These are phyloP conservation scores for Canavalia gladiata DNA, from an alignment of 306 rosid genomes.

Conservation along the genomic window DNA sequence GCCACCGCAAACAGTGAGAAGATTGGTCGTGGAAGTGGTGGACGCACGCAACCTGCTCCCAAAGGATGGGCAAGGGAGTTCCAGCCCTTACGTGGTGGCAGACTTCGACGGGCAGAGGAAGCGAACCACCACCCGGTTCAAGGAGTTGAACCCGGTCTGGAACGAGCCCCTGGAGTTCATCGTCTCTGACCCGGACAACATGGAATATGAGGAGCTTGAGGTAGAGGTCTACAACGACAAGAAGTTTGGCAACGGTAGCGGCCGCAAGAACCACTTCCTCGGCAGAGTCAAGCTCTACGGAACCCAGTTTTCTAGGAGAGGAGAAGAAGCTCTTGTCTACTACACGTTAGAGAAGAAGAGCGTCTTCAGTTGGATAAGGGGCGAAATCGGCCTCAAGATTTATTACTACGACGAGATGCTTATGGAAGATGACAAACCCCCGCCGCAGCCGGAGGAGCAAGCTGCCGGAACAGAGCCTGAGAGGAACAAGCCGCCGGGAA, in stretches of 20 bases:
- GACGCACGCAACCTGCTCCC: constrained; percentile 94
- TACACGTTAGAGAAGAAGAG: constrained; percentile 86
- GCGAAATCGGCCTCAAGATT: constrained; percentile 83
- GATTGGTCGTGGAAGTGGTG: constrained; percentile 73
- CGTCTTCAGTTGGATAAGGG: constrained; percentile 86
- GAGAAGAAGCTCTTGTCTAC: constrained; percentile 75
- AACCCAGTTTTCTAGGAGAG: constrained; percentile 71
- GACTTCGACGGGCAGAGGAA: constrained; percentile 90
- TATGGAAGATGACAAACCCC: constrained; percentile 51
- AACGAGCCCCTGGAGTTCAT: constrained; percentile 81
- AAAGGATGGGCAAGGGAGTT: constrained; percentile 95
- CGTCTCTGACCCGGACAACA: constrained; percentile 83
- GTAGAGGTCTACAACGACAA: constrained; percentile 89
- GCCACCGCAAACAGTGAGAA: constrained; percentile 54
- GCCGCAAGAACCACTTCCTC: constrained; percentile 83
- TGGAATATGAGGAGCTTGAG: constrained; percentile 91
- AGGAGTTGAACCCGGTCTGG: constrained; percentile 85
- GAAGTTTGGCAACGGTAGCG: constrained; percentile 74
- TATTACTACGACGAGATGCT: constrained; percentile 72
- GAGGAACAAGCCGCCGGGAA: constrained; percentile 47
- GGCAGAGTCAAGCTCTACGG: constrained; percentile 89
- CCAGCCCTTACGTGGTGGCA: constrained; percentile 88
- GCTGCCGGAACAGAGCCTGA: constrained; percentile 51
- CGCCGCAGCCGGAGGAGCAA: constrained; percentile 35
- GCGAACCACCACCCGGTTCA: constrained; percentile 76